A percentile compares a stretch with the other conserved stretches of the same genome.
Conservation (phyloP, 345 rosid species). For the Citrus reticulata region DNA sequence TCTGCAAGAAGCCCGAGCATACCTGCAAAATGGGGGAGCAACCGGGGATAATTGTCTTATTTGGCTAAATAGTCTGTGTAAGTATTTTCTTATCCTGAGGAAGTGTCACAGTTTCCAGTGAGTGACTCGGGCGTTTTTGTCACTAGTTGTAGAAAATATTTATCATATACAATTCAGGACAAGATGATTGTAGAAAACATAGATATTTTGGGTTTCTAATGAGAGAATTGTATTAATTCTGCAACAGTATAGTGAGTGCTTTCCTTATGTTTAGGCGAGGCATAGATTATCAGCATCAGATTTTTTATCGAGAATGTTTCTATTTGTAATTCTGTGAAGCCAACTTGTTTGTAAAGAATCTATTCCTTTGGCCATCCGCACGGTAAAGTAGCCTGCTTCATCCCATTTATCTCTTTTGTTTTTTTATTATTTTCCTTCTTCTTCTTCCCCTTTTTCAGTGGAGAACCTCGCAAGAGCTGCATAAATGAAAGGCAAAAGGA, state of each 20-base stretch:
- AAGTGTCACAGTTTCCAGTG: background rate
- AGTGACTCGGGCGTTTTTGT: background rate
- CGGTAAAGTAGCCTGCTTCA: no score
- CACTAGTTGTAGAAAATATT: background rate
- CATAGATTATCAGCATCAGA: background rate
- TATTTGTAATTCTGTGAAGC: background rate
- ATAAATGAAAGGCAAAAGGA: background rate
- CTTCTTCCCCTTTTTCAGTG: background rate
- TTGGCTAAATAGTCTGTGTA: background rate
- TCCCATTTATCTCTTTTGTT: no score
- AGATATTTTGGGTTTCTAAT: no score
- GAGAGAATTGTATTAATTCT: no score
- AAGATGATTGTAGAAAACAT: background rate
- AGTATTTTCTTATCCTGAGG: background rate
- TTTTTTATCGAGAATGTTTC: background rate
- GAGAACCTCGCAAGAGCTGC: background rate
- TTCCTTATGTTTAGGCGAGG: background rate
- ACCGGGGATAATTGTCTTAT: background rate
- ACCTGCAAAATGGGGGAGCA: background rate
- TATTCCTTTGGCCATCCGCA: background rate
- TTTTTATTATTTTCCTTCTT: no score
- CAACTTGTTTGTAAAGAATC: background rate
- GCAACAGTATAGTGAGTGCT: background rate
- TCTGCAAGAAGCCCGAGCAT: background rate
- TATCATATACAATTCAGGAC: background rate